Evolutionary conservation across 1,284 basidiomycete genomes (phyloP).

Genomic region (Chalciporus sp.): DNA sequence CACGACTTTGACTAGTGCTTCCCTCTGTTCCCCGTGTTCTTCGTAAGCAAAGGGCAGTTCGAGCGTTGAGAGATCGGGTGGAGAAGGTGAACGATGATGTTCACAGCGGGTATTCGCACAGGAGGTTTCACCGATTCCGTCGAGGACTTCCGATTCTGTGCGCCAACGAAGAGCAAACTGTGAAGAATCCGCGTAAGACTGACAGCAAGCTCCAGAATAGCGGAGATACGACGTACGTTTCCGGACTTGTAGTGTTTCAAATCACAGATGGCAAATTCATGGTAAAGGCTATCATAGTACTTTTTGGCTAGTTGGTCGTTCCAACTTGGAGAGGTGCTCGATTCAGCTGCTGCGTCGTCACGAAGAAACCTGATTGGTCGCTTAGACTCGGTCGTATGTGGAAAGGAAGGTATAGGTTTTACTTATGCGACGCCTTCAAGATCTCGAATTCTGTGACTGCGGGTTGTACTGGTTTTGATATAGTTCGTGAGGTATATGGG

Average conservation of each 20-base stretch:
- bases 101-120: slow-evolving; percentile 87
- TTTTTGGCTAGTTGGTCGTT: slow-evolving; percentile 83
- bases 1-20: slow-evolving; percentile 87
- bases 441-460: slow-evolving; percentile 63
- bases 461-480: not conserved
- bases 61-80: slow-evolving; percentile 56
- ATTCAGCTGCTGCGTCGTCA: slow-evolving; percentile 51
- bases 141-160: slow-evolving; percentile 85
- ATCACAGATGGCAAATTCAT: slow-evolving; percentile 91
- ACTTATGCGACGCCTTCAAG: slow-evolving; percentile 65
- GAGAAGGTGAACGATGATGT: slow-evolving; percentile 49
- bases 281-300: slow-evolving; percentile 85
- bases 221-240: slow-evolving; percentile 51
- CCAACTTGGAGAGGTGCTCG: slow-evolving; percentile 52
- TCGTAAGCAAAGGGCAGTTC: slow-evolving; percentile 88
- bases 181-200: not conserved
- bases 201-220: not conserved
- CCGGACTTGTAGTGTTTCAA: slow-evolving; percentile 93
- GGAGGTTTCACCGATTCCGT: slow-evolving; percentile 80
- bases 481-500: slow-evolving; percentile 9
- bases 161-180: slow-evolving; percentile 91
- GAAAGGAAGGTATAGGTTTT: slow-evolving; percentile 7
- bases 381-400: not conserved
- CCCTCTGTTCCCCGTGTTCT: slow-evolving; percentile 75
- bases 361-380: slow-evolving; percentile 72